These are phyloP conservation scores for Micractinium sp. DNA, from an alignment of 139 green algal species.

Conservation along the genomic window DNA sequence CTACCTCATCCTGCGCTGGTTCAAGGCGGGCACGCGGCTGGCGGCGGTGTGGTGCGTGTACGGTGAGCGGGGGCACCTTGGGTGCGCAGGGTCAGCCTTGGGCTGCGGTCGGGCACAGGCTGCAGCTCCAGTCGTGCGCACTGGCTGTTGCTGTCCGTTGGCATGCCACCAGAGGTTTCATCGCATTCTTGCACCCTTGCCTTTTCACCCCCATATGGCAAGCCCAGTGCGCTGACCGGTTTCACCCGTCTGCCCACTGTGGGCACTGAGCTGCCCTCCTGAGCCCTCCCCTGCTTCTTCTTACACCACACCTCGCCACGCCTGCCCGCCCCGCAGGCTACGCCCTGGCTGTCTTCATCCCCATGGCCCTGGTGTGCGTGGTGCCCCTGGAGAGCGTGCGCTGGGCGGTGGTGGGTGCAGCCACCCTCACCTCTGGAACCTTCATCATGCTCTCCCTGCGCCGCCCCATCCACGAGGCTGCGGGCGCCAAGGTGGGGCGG, in stretches of 20 bases:
- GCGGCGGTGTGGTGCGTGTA: conserved; percentile 85
- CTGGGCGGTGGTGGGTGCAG: conserved; percentile 65
- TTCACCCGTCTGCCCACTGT: too few species aligned
- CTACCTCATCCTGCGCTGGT: conserved; percentile 67
- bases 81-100: background rate
- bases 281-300: too few species aligned
- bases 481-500: conserved; percentile 52
- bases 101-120: background rate
- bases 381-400: conserved; percentile 69
- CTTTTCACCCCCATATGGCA: background rate
- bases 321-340: conserved; percentile 61
- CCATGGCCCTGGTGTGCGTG: conserved; percentile 78
- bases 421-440: conserved; percentile 62
- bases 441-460: conserved; percentile 83
- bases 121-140: background rate
- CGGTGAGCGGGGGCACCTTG: conserved; percentile 56
- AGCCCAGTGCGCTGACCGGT: too few species aligned
- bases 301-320: too few species aligned
- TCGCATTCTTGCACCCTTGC: too few species aligned
- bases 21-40: conserved; percentile 67
- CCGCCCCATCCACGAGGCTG: conserved; percentile 64
- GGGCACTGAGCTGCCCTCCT: too few species aligned
- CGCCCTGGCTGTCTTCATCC: conserved; percentile 80
- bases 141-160: background rate
- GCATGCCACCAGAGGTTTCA: too few species aligned